Base-by-base conservation (phyloP, 352 stramenopile species). In the Phytophthora boehmeriae region DNA sequence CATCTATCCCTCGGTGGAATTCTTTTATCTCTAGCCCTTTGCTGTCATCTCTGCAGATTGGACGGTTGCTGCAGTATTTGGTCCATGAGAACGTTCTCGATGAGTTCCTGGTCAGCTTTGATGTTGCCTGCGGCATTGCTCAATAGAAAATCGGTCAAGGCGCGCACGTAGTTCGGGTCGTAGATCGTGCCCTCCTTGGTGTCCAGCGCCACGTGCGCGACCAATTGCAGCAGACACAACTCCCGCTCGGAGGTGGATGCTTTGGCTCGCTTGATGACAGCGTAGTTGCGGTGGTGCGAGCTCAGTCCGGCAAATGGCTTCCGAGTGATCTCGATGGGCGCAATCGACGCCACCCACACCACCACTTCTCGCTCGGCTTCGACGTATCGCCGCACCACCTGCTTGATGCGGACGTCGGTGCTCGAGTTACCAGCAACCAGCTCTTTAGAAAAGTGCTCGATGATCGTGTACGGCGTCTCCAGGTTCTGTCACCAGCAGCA, bases 201-300 rank as follows among this genome's bases (percentile, higher is more conserved):
- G 47, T 86, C 66, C 27, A 76, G 63, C 22, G 67, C 79, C 44
- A 80, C 75, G 42, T 85, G 63, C 30, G 70, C 53, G 38, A 75
- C 78, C 49, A 73, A 73, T 49, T 84, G 71, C 44, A 90, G 60
- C 27, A 88, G 63, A 23, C 71, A 73, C 28, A 69, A 66, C 23
- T 80, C 66, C 4, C 19, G 51, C 11, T 60, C 51, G 11, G 59
- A 23, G 32, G 63, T 56, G 11, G 73, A 78, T 0, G 46, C 11
- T 23, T 63, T 67, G 13, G 77, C 59, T 27, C 59, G 73, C 59
- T 80, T 76, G 42, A 87, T 64, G 41, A 90, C 53, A 46, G 86
- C 75, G 62, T 87, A 90, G 16, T 78, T 79, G 25, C 75, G 70
- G 39, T 90, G 73, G 4, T 71, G 54, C 23, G 81, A 88, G n/a